Base-by-base conservation (phyloP, 352 stramenopile species). In the Phytophthora pisi region DNA sequence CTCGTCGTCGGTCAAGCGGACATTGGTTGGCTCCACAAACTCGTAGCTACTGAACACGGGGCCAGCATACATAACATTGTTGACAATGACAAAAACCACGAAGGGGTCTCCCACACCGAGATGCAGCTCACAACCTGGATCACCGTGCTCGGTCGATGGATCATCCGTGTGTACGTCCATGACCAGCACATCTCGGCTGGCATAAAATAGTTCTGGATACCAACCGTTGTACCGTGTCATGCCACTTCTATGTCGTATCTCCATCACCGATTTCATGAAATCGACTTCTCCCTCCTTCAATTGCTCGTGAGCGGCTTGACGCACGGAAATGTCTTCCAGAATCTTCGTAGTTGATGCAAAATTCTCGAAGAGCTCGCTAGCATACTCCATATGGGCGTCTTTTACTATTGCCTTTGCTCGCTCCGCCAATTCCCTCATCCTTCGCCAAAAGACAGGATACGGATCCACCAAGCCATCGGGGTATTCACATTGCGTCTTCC, bases 241-340 rank as follows among this genome's bases (percentile, higher is more conserved):
- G 8, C 47, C 26, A 51, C 62, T 70, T 38, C 55, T 54, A 13
- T 43, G 50, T 23, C 18, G 26, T 28, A 68, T 46, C 42, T 75
- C 68, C 68, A 72, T 76, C 16, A 76, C 64, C 6, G 68, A 66
- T 26, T 69, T 72, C 49, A 72, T 53, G 49, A 75, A 72, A 2
- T 28, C 30, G 13, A 64, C 15, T 43, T 76, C 57, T 0, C 42
- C 30, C 11, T 57, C 50, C n/a, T 11, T 64, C n/a, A 75, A 23
- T 15, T 24, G 3, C 4, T 51, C 43, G 6, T 52, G 8, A 4
- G 51, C 31, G 11, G 20, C 34, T 61, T 75, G 62, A 6, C 40
- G 31, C 5, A 56, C 4, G 7, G 57, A 16, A 31, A 75, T 72
- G 2, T 66, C 64, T 23, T 51, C 42, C 16, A 75, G 31, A 0